A percentile compares a stretch with the other conserved stretches of the same genome.
phyloP scores from a whole-genome alignment of 2,329 filamentous ascomycete species.

The Alternaria ventricosa region DNA sequence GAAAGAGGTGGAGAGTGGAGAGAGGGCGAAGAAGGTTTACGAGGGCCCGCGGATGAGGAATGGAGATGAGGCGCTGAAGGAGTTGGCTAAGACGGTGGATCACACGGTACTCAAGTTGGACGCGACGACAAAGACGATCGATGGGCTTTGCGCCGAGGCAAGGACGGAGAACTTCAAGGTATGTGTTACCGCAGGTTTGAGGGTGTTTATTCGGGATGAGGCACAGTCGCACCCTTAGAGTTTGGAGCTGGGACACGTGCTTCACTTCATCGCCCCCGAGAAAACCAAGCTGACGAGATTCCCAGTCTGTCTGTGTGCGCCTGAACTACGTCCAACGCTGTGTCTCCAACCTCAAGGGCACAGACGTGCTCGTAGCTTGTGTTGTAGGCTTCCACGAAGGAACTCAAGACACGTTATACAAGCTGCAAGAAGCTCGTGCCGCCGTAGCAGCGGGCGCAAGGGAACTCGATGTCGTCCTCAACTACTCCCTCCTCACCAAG shows the following conservation, averaged over 20 bases:
- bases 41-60: slow-evolving; percentile 36
- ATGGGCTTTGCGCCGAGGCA: slow-evolving; percentile 63
- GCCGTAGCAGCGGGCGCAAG: slow-evolving; percentile 59
- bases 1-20: slow-evolving; percentile 34
- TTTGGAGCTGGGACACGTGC: not conserved
- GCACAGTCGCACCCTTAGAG: not conserved
- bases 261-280: not conserved
- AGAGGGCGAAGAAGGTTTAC: slow-evolving; percentile 37
- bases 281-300: slow-evolving; percentile 16
- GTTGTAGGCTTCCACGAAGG: slow-evolving; percentile 68
- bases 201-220: not conserved
- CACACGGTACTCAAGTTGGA: slow-evolving; percentile 60
- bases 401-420: slow-evolving; percentile 58
- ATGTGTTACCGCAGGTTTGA: slow-evolving; percentile 6
- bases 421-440: slow-evolving; percentile 58
- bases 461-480: slow-evolving; percentile 67
- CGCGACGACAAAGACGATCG: slow-evolving; percentile 57
- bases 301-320: slow-evolving; percentile 64
- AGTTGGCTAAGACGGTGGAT: slow-evolving; percentile 52
- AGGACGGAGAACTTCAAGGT: slow-evolving; percentile 55
- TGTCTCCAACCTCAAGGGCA: slow-evolving; percentile 56
- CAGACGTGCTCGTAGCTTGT: slow-evolving; percentile 60
- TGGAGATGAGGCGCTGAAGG: slow-evolving; percentile 32
- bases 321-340: slow-evolving; percentile 60
- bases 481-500: slow-evolving; percentile 56